These are phyloP conservation scores for Aristolochia contorta DNA, from an alignment of 164 flowering plant genomes.

Conservation along the genomic window DNA sequence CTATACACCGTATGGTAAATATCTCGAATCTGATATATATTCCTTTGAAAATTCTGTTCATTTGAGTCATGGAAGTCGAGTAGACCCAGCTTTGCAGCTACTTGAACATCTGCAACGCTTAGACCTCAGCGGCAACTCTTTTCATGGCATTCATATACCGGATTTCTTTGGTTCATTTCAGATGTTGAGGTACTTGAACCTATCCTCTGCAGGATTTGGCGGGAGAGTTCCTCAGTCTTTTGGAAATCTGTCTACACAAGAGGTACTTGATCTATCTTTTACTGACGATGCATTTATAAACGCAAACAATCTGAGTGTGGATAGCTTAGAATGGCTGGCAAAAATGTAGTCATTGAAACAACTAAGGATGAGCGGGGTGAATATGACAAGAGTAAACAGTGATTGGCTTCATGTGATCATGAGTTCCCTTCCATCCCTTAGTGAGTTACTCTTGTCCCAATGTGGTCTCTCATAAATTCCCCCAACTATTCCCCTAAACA, in stretches of 20 bases:
- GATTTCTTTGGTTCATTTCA: slow-evolving; percentile 7
- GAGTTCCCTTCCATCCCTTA: slow-evolving; percentile 6
- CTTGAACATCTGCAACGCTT: slow-evolving; percentile 9
- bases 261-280: not conserved
- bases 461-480: slow-evolving; percentile 1
- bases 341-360: slow-evolving; percentile 3
- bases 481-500: not conserved
- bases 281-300: too few relatives aligned
- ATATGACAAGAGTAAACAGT: not conserved
- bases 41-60: too few relatives aligned
- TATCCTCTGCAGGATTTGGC: slow-evolving; percentile 1
- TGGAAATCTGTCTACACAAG: slow-evolving; percentile 12
- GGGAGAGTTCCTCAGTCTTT: slow-evolving; percentile 7
- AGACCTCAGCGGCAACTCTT: slow-evolving; percentile 9
- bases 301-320: too few relatives aligned
- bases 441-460: not conserved
- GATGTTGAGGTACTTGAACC: slow-evolving; percentile 8
- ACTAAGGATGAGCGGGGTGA: slow-evolving; percentile 4
- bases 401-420: slow-evolving; percentile 1
- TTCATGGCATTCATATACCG: slow-evolving; percentile 1
- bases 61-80: too few relatives aligned
- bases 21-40: too few relatives aligned
- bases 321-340: too few relatives aligned
- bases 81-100: slow-evolving; percentile 5
- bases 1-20: too few relatives aligned